These are phyloP conservation scores for Candida michaelii DNA, from an alignment of 805 yeast species.

Conservation along the genomic window DNA sequence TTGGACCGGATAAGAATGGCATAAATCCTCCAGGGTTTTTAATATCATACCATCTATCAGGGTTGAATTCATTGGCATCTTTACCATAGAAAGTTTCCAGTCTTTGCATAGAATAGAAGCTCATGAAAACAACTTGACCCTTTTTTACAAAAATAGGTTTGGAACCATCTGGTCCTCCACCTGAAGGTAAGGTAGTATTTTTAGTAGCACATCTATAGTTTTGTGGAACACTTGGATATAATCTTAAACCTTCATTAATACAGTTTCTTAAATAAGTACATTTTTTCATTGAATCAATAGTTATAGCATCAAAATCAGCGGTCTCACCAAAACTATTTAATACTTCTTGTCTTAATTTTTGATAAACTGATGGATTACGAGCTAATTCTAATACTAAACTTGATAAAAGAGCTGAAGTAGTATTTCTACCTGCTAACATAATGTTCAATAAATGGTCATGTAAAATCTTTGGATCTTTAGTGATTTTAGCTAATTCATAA, in stretches of 20 bases:
- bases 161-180: constrained; percentile 30
- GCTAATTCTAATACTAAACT: constrained; percentile 31
- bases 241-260: constrained; percentile 31
- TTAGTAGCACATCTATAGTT: constrained; percentile 32
- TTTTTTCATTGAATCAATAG: constrained; percentile 33
- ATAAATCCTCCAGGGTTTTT: constrained; percentile 48
- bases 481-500: constrained; percentile 39
- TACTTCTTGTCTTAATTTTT: constrained; percentile 28
- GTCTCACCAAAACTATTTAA: constrained; percentile 25
- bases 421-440: constrained; percentile 39
- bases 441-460: constrained; percentile 40
- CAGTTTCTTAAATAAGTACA: constrained; percentile 32
- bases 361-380: constrained; percentile 29
- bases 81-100: constrained; percentile 40
- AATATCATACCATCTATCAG: constrained; percentile 50
- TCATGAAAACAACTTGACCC: constrained; percentile 44
- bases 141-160: constrained; percentile 36
- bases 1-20: constrained; percentile 57
- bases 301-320: constrained; percentile 20
- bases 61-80: constrained; percentile 46
- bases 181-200: constrained; percentile 29
- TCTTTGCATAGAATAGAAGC: constrained; percentile 47
- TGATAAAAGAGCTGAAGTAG: constrained; percentile 35
- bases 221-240: constrained; percentile 36
- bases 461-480: constrained; percentile 34